Percentiles rank a stretch among this genome's conserved stretches.
These are phyloP conservation scores for Harringtonia aguacate DNA, from an alignment of 2,329 filamentous ascomycete species.

Conservation along the genomic window DNA sequence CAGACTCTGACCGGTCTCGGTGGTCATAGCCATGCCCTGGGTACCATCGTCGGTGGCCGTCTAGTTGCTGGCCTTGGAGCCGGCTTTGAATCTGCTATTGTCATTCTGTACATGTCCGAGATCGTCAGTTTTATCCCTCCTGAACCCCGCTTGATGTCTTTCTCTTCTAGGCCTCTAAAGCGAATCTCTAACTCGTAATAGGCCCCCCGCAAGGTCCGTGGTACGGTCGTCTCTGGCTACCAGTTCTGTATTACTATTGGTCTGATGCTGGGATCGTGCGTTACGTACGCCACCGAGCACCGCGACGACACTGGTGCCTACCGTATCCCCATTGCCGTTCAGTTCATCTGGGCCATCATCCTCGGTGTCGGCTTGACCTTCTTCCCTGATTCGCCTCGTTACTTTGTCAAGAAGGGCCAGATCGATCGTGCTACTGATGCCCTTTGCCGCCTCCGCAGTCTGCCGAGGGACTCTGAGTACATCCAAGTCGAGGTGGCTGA, in stretches of 20 bases:
- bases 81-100: slow-evolving; percentile 69
- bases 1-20: slow-evolving; percentile 45
- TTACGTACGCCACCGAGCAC: slow-evolving; percentile 61
- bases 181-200: too few relatives aligned
- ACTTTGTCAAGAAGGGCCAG: slow-evolving; percentile 68
- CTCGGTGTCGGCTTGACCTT: slow-evolving; percentile 61
- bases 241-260: slow-evolving; percentile 66
- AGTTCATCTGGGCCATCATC: slow-evolving; percentile 72
- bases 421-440: slow-evolving; percentile 52
- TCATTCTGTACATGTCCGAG: slow-evolving; percentile 83
- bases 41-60: slow-evolving; percentile 60
- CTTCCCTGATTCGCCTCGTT: slow-evolving; percentile 78
- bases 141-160: too few relatives aligned
- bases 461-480: slow-evolving; percentile 60
- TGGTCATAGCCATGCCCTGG: slow-evolving; percentile 41
- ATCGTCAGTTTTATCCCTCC: too few relatives aligned
- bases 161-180: too few relatives aligned
- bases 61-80: slow-evolving; percentile 68
- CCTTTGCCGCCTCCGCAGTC: slow-evolving; percentile 61
- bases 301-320: slow-evolving; percentile 55
- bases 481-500: slow-evolving; percentile 73
- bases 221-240: slow-evolving; percentile 47
- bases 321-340: slow-evolving; percentile 70
- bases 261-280: slow-evolving; percentile 42
- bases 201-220: slow-evolving; percentile 55